Evolutionary conservation across 2,329 filamentous ascomycete genomes (phyloP).

Genomic region (Aspergillus sp.): DNA sequence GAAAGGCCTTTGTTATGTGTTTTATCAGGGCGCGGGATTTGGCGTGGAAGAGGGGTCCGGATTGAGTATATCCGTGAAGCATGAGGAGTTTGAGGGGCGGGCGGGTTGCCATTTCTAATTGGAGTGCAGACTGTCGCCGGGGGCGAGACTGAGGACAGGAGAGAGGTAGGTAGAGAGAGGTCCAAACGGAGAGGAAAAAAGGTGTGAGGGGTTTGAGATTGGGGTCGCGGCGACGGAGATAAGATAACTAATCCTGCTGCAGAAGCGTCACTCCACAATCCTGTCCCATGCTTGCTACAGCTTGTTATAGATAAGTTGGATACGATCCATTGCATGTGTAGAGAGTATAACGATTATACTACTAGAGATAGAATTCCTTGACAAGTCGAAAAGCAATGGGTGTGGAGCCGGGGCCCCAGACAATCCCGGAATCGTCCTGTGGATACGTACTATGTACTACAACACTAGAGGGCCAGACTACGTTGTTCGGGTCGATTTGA

Average conservation of each 20-base stretch:
- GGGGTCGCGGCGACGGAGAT: background rate
- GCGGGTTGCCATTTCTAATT: background rate
- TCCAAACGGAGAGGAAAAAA: background rate
- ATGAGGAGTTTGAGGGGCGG: conserved; percentile 68
- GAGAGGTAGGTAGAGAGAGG: background rate
- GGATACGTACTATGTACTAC: background rate
- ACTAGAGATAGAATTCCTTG: background rate
- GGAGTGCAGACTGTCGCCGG: background rate
- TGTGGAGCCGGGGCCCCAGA: background rate
- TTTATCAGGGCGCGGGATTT: conserved; percentile 90
- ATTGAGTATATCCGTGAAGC: conserved; percentile 91
- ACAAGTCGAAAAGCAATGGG: background rate
- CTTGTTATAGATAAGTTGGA: background rate
- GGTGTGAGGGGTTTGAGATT: background rate
- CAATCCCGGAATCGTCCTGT: background rate
- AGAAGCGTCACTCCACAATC: background rate
- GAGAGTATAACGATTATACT: background rate
- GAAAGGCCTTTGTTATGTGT: conserved; percentile 73
- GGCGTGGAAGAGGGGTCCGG: conserved; percentile 78
- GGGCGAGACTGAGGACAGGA: background rate
- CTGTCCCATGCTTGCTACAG: background rate
- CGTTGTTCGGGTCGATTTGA: background rate
- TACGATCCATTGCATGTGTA: background rate
- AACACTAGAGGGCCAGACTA: background rate
- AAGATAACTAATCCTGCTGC: background rate